These are phyloP conservation scores for Volutella citrinella DNA, from an alignment of 2,329 filamentous ascomycete genomes.

Conservation along the genomic window DNA sequence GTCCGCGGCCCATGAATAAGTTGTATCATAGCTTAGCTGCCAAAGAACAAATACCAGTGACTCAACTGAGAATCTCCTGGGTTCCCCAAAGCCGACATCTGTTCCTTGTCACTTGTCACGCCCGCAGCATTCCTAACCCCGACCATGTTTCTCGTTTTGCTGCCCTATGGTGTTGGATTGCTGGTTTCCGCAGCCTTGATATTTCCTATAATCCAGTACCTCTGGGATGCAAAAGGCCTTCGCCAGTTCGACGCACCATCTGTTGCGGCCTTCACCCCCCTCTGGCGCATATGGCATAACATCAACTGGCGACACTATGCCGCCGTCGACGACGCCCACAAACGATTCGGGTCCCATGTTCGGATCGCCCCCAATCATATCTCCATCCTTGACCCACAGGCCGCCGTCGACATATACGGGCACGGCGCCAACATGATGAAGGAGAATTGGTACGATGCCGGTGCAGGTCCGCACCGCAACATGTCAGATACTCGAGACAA, in stretches of 20 bases:
- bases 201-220: neutral
- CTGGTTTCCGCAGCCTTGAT: no score
- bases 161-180: no score
- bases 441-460: slow-evolving; percentile 8
- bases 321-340: slow-evolving; percentile 4
- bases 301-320: slow-evolving; percentile 3
- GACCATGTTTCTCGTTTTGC: no score
- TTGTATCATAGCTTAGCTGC: no score
- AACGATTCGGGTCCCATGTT: slow-evolving; percentile 4
- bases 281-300: slow-evolving; percentile 6
- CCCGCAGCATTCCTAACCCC: no score
- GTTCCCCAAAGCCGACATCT: no score
- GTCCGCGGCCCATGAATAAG: no score
- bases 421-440: slow-evolving; percentile 8
- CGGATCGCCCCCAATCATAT: slow-evolving; percentile 10
- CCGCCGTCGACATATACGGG: slow-evolving; percentile 5
- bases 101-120: no score
- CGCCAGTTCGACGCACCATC: slow-evolving; percentile 4
- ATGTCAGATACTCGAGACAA: slow-evolving; percentile 5
- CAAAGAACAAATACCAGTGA: no score
- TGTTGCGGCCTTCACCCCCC: slow-evolving; percentile 1
- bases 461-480: slow-evolving; percentile 3
- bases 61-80: no score
- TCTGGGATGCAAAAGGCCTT: slow-evolving; percentile 1
- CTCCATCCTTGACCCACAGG: slow-evolving; percentile 5